Evolutionary conservation across 2,329 filamentous ascomycete species (phyloP).

Genomic region (Acephala macrosclerotiorum): DNA sequence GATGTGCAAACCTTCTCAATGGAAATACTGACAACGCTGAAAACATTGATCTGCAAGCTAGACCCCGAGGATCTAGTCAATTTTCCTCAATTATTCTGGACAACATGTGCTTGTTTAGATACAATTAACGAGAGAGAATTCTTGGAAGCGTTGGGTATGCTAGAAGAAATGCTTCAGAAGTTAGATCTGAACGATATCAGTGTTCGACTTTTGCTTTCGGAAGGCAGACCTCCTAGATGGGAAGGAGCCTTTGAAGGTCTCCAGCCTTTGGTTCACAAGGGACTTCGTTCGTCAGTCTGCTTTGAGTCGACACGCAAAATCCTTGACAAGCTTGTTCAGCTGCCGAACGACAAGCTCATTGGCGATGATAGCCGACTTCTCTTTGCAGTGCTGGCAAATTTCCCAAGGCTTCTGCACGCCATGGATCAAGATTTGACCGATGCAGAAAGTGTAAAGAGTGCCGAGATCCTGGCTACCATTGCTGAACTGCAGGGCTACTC

Average conservation of each 20-base stretch:
- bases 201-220: constrained; percentile 74
- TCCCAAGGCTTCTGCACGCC: constrained; percentile 82
- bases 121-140: constrained; percentile 98
- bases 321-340: constrained; percentile 77
- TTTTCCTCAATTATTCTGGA: constrained; percentile 99
- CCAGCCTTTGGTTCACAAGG: constrained; percentile 88
- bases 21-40: constrained; percentile 94
- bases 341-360: constrained; percentile 82
- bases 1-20: constrained; percentile 98
- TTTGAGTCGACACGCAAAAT: constrained; percentile 79
- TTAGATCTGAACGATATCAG: constrained; percentile 77
- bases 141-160: constrained; percentile 88
- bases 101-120: constrained; percentile 92
- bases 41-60: constrained; percentile 87
- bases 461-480: constrained; percentile 73
- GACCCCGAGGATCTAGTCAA: constrained; percentile 79
- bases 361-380: constrained; percentile 84
- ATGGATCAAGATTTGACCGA: constrained; percentile 72
- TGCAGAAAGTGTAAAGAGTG: constrained; percentile 64
- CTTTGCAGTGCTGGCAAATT: constrained; percentile 88
- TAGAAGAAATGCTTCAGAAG: constrained; percentile 85
- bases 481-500: constrained; percentile 76
- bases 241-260: constrained; percentile 88
- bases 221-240: constrained; percentile 86
- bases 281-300: constrained; percentile 84